These are phyloP conservation scores for Nidula microcarpa DNA, from an alignment of 768 basidiomycete genomes.

Conservation along the genomic window DNA sequence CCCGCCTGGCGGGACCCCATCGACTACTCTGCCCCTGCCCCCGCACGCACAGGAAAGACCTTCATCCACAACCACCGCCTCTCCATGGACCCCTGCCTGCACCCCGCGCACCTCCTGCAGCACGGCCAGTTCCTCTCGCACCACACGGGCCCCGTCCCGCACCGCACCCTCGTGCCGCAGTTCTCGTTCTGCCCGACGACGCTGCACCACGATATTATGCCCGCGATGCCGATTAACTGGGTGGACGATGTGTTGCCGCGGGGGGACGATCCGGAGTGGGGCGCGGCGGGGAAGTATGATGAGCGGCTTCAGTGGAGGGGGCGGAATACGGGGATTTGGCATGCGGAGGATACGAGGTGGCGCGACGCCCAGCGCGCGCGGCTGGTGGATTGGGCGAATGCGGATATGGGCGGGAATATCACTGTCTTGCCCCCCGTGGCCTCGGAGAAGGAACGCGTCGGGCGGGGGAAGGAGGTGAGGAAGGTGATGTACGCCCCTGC, in stretches of 20 bases:
- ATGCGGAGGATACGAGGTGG: constrained; percentile 38
- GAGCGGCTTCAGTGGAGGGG: constrained; percentile 68
- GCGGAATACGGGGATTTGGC: constrained; percentile 64
- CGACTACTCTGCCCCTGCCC: constrained; percentile 16
- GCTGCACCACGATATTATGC: constrained; percentile 52
- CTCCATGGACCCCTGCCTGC: constrained; percentile 45
- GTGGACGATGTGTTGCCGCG: constrained; percentile 24
- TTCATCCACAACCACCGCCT: constrained; percentile 44
- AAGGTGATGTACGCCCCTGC: constrained; percentile 35
- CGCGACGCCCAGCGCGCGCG: constrained; percentile 37
- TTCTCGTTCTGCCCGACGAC: constrained; percentile 47
- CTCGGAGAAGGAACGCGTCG: constrained; percentile 23
- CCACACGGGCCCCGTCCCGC: constrained; percentile 38
- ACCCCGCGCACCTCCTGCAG: constrained; percentile 30
- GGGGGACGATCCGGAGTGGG: constrained; percentile 52
- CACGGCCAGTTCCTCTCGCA: constrained; percentile 55
- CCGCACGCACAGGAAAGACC: constrained; percentile 22
- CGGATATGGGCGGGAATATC: constrained; percentile 18
- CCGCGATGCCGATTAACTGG: constrained; percentile 44
- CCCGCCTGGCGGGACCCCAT: constrained; percentile 23
- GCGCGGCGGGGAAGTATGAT: constrained; percentile 43
- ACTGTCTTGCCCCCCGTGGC: constrained; percentile 26
- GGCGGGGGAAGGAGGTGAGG: constrained; percentile 19
- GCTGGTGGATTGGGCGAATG: constrained; percentile 33
- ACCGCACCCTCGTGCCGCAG: constrained; percentile 38